These are phyloP conservation scores for Diplogelasinospora grovesii DNA, from an alignment of 495 filamentous ascomycete genomes.

Conservation along the genomic window DNA sequence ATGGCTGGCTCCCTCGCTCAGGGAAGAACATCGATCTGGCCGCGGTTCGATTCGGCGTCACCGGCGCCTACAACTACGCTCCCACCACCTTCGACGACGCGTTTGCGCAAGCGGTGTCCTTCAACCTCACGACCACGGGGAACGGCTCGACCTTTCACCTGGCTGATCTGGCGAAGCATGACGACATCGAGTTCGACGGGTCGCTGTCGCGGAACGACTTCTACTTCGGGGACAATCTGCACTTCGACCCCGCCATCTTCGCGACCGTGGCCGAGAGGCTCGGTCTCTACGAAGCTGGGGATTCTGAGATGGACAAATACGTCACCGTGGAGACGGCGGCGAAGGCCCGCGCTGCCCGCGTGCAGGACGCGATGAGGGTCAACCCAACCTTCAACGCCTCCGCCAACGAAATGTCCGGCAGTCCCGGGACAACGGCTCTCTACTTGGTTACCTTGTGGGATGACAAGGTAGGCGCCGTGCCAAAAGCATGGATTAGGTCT, in stretches of 20 bases:
- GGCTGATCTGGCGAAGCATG: constrained; percentile 17
- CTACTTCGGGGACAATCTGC: constrained; percentile 17
- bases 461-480: constrained; percentile 11
- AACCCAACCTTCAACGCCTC: constrained; percentile 22
- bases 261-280: constrained; percentile 3
- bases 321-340: constrained; percentile 23
- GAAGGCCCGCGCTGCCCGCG: constrained; percentile 15
- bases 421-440: constrained; percentile 19
- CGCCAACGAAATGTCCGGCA: constrained; percentile 9
- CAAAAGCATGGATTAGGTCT: constrained; percentile 16
- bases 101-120: constrained; percentile 19
- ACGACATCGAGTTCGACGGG: constrained; percentile 27
- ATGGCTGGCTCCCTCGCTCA: constrained; percentile 46
- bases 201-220: constrained; percentile 22
- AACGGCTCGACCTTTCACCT: constrained; percentile 23
- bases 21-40: constrained; percentile 31
- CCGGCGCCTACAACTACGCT: constrained; percentile 18
- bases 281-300: constrained; percentile 5
- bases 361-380: constrained; percentile 13
- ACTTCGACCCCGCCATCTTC: constrained; percentile 24
- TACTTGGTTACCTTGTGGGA: constrained; percentile 21
- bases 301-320: constrained; percentile 7
- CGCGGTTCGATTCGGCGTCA: constrained; percentile 11
- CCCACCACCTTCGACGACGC: constrained; percentile 15
- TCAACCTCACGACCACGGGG: constrained; percentile 18